phyloP scores from a whole-genome alignment of 2,329 filamentous ascomycete species.

The Colletotrichum sp. region DNA sequence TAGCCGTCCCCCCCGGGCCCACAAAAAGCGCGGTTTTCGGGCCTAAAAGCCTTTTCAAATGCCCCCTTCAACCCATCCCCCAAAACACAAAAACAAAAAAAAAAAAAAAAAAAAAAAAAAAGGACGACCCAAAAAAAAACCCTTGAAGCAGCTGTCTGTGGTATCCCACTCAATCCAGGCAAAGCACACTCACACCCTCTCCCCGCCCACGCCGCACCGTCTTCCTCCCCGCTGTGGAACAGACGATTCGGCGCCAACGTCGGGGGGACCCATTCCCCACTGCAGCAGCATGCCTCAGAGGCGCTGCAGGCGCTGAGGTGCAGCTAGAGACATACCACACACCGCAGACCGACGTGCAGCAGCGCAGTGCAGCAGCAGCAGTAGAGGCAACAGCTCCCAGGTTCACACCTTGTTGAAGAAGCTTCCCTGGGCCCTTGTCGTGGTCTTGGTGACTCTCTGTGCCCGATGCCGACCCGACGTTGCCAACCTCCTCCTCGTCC shows the following conservation, averaged over 20 bases:
- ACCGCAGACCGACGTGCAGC: not conserved
- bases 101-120: not conserved
- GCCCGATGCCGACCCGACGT: constrained; percentile 5
- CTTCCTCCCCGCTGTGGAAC: constrained; percentile 10
- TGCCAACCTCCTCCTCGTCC: constrained; percentile 3
- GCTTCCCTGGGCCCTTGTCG: constrained; percentile 8
- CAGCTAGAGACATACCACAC: not conserved
- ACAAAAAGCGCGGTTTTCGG: too few relatives aligned
- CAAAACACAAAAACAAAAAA: not conserved
- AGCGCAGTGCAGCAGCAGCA: not conserved
- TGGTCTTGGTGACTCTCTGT: not conserved
- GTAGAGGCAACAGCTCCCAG: constrained; percentile 3
- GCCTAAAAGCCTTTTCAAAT: too few relatives aligned
- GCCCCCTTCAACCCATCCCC: too few relatives aligned
- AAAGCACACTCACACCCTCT: not conserved
- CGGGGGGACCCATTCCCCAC: constrained; percentile 1
- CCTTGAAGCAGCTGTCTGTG: not conserved
- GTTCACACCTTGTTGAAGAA: constrained; percentile 2
- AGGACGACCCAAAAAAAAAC: not conserved
- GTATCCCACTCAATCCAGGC: not conserved
- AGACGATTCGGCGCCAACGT: constrained; percentile 20
- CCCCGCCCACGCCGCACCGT: not conserved
- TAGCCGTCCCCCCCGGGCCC: too few relatives aligned
- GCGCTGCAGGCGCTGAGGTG: constrained; percentile 2
- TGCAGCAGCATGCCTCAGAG: not conserved